Conservation (phyloP, 371 early-diverging fungal genomes). For the Encephalitozoon cuniculi region DNA sequence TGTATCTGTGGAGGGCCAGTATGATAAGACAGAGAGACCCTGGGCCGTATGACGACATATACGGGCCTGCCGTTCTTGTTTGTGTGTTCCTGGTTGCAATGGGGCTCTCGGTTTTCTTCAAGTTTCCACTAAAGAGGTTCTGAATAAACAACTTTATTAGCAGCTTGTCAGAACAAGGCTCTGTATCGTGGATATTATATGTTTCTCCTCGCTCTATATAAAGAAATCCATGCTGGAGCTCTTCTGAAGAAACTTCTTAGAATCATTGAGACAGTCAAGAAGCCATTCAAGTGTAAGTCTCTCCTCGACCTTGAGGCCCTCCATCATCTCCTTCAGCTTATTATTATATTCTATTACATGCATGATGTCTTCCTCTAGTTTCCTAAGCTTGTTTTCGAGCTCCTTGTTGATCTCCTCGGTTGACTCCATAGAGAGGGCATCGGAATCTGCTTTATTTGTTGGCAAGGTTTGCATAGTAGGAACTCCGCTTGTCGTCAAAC, state of each 20-base stretch:
- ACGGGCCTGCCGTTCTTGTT: constrained; percentile 72
- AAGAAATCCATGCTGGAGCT: neutral
- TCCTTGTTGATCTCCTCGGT: neutral
- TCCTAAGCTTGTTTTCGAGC: neutral
- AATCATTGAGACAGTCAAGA: neutral
- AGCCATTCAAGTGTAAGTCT: constrained; percentile 6
- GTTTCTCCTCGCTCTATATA: neutral
- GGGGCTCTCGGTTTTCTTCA: constrained; percentile 74
- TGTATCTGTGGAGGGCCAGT: constrained; percentile 82
- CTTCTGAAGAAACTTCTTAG: neutral
- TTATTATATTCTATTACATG: neutral
- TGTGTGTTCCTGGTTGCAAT: constrained; percentile 75
- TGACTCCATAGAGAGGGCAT: neutral
- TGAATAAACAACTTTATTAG: constrained; percentile 4
- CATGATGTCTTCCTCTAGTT: neutral
- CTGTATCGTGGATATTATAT: neutral
- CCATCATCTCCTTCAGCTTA: constrained; percentile 1
- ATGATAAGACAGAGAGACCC: constrained; percentile 59
- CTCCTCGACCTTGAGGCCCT: neutral
- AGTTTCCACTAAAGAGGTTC: constrained; percentile 63
- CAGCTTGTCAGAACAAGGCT: neutral
- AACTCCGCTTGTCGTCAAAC: constrained; percentile 28
- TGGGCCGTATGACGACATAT: constrained; percentile 62
- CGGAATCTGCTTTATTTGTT: neutral
- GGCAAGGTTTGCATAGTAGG: constrained; percentile 7